Conservation (phyloP, 2,329 filamentous ascomycete species). For the Hypoxylon sp. region DNA sequence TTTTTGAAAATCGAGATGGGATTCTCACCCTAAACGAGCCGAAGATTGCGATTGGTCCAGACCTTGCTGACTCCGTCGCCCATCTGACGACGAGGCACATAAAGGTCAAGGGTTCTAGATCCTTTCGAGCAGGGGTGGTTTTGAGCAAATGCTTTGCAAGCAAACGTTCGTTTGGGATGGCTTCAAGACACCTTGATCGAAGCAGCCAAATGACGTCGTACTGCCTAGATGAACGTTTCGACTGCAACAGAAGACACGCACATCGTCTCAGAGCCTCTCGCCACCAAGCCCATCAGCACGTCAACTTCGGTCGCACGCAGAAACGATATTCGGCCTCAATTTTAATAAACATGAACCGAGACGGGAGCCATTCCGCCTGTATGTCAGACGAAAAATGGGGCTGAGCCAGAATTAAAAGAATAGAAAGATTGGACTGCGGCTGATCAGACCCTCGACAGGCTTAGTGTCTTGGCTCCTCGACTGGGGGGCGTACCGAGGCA, state of each 20-base stretch:
- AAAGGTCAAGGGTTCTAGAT: constrained; percentile 42
- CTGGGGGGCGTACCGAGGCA: constrained; percentile 3
- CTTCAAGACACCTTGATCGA: constrained; percentile 15
- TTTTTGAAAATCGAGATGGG: constrained; percentile 32
- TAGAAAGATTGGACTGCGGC: constrained; percentile 29
- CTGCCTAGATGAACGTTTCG: constrained; percentile 18
- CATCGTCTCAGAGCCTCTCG: constrained; percentile 10
- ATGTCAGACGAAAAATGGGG: constrained; percentile 41
- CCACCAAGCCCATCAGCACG: neutral
- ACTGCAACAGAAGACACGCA: constrained; percentile 6
- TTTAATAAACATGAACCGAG: constrained; percentile 24
- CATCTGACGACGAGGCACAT: constrained; percentile 31
- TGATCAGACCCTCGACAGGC: constrained; percentile 30
- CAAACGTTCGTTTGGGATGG: constrained; percentile 16
- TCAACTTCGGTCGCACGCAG: neutral
- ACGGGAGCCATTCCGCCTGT: constrained; percentile 10
- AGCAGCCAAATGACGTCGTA: constrained; percentile 23
- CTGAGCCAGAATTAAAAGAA: constrained; percentile 37
- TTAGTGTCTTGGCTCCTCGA: constrained; percentile 14
- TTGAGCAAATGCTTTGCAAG: constrained; percentile 8
- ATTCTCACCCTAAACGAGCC: constrained; percentile 32
- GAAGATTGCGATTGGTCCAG: constrained; percentile 29
- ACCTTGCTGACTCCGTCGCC: constrained; percentile 34
- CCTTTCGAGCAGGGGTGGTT: constrained; percentile 35
- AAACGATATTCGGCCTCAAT: constrained; percentile 27